Evolutionary conservation across 73 alveolate species (phyloP).

Genomic region (Paraurostyla sp.): DNA sequence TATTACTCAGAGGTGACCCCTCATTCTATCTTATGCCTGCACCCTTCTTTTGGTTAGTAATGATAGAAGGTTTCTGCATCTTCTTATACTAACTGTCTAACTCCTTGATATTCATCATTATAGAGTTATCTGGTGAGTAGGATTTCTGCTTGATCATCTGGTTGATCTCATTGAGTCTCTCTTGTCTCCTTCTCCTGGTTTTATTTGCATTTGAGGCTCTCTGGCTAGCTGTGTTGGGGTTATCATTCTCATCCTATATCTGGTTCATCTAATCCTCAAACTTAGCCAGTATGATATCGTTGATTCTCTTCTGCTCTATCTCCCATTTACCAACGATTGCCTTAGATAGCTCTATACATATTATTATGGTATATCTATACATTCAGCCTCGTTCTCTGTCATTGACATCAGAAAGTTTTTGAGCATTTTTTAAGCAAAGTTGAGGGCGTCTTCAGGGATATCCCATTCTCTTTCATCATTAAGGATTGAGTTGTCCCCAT

Average conservation of each 20-base stretch:
- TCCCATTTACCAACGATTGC: constrained; percentile 20
- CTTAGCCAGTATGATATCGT: neutral
- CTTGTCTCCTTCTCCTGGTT: constrained; percentile 34
- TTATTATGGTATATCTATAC: neutral
- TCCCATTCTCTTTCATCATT: neutral
- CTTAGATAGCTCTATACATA: neutral
- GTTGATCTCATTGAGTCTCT: constrained; percentile 39
- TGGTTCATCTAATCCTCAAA: neutral
- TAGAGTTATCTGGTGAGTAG: constrained; percentile 40
- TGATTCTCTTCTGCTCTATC: neutral
- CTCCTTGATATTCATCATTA: neutral
- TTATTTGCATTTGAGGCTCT: neutral
- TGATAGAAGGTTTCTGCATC: neutral
- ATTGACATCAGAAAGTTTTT: constrained; percentile 9
- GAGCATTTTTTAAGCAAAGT: neutral
- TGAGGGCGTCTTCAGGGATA: neutral
- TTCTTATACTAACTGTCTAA: neutral
- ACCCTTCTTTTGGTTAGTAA: neutral
- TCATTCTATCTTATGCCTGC: neutral
- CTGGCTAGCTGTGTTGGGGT: neutral
- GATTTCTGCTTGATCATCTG: constrained; percentile 11
- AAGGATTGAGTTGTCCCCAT: neutral
- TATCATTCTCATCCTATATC: neutral
- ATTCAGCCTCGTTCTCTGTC: constrained; percentile 26
- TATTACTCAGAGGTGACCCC: neutral